Evolutionary conservation across 2,329 filamentous ascomycete genomes (phyloP), one percentile per base, ranked within the genome.

Genomic region (Hymenoscyphus fructigenus): DNA sequence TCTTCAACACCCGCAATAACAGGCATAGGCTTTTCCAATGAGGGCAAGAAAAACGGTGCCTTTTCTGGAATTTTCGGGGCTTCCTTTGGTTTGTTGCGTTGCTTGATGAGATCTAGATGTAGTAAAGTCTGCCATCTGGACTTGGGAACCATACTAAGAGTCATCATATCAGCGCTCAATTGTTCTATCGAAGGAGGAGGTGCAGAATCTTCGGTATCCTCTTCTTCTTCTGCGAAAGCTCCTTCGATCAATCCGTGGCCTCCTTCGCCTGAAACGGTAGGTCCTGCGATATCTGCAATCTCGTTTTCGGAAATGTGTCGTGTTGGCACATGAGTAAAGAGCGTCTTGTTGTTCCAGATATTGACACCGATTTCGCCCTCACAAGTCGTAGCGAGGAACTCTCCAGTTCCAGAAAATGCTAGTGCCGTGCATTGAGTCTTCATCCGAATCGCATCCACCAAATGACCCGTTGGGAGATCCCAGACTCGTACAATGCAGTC

Each of bases 71-170:
- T 85, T 79, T 97, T 97, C 17, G 93, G 93, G 0, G 93, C 87
- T 77, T 97, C 93, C 69, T 88, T 93, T 0, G 96, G 95, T 78
- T 95, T 96, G 79, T 99, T 99, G 67, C 95, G 91, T 78, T 93
- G 87, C 79, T 80, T 91, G 75, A 99, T 97, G 29, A 93, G 81
- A 74, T 99, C 95, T 2, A 99, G 84, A 76, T 99, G 92, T 32
- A 99, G 82, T 15, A 99, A 82, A 0, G 93, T 97, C 78, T 98
- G 94, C 95, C 95, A 99, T 72, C 91, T 87, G 67, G 91, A 92
- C 76, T 91, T 93, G 12, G 95, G 96, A 4, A 98, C 89, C 60
- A 98, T 78, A 77, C 91, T 96, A 64, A 99, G 83, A 0, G 93
- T 97, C 75, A 93, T 89, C 79, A 99, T 89, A 65, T 93, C 89